Percentiles rank a stretch among this genome's conserved stretches.
These are phyloP conservation scores for Rosa chinensis DNA, from an alignment of 306 rosid genomes.

Conservation along the genomic window DNA sequence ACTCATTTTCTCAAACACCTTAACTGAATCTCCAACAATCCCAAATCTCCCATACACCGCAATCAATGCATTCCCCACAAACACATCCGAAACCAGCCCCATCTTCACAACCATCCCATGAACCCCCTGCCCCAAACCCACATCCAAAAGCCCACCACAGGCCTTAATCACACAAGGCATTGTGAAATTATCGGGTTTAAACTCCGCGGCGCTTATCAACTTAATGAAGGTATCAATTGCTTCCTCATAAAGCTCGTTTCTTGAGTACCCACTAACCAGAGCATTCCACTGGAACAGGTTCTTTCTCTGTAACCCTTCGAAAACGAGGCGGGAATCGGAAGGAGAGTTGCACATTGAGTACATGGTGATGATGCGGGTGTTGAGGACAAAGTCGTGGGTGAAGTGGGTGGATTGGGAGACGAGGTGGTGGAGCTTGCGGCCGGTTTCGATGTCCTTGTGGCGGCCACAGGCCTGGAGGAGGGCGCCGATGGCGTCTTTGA, in stretches of 20 bases:
- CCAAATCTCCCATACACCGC: conserved; percentile 69
- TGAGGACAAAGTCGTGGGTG: conserved; percentile 55
- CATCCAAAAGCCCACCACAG: conserved; percentile 47
- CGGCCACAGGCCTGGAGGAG: conserved; percentile 58
- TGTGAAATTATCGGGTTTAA: conserved; percentile 69
- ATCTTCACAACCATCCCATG: conserved; percentile 70
- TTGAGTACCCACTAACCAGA: conserved; percentile 58
- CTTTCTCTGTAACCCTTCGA: conserved; percentile 43
- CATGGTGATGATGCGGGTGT: conserved; percentile 69
- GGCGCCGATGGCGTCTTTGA: conserved; percentile 39
- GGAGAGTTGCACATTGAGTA: conserved; percentile 64
- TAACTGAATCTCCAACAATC: conserved; percentile 42
- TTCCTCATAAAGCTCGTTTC: conserved; percentile 51
- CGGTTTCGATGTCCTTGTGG: conserved; percentile 47
- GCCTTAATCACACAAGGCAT: conserved; percentile 72
- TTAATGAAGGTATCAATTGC: conserved; percentile 45
- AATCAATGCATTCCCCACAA: conserved; percentile 69
- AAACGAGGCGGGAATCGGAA: conserved; percentile 51
- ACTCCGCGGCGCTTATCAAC: conserved; percentile 43
- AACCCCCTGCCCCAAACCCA: conserved; percentile 44
- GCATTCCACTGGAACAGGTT: conserved; percentile 73
- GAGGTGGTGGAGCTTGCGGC: conserved; percentile 51
- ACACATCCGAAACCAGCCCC: conserved; percentile 48
- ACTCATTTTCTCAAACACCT: conserved; percentile 60
- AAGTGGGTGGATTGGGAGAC: conserved; percentile 41